Percentiles rank a stretch among this genome's conserved stretches.
phyloP scores from a whole-genome alignment of 805 yeast species.

The Isabelozyma pseudorhagii region DNA sequence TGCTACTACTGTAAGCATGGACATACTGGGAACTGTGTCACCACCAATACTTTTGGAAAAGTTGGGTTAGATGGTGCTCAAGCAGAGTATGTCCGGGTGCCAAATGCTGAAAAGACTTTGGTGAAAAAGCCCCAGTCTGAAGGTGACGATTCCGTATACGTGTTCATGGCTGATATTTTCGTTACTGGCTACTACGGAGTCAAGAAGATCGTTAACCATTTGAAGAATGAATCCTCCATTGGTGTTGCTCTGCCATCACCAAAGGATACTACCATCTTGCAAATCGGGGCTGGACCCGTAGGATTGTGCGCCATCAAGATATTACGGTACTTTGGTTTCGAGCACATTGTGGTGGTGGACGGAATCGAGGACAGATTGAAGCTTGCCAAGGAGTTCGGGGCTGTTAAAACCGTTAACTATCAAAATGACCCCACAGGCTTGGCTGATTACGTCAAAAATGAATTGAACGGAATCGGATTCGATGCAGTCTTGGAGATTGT shows the following conservation, averaged over 20 bases:
- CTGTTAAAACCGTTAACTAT: constrained; percentile 44
- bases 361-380: constrained; percentile 45
- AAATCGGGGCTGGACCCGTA: constrained; percentile 61
- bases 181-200: constrained; percentile 63
- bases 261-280: constrained; percentile 39
- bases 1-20: constrained; percentile 60
- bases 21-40: constrained; percentile 51
- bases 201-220: constrained; percentile 43
- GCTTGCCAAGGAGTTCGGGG: constrained; percentile 47
- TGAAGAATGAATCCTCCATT: constrained; percentile 22
- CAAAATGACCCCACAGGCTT: constrained; percentile 29
- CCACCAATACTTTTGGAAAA: constrained; percentile 57
- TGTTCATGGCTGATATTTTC: constrained; percentile 63
- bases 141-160: constrained; percentile 43
- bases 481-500: constrained; percentile 63
- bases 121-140: constrained; percentile 35
- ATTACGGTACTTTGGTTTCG: constrained; percentile 43
- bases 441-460: constrained; percentile 24
- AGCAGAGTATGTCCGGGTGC: constrained; percentile 60
- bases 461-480: constrained; percentile 49
- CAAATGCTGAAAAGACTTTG: constrained; percentile 52
- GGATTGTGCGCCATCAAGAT: constrained; percentile 51
- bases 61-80: constrained; percentile 58
- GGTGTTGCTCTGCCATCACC: constrained; percentile 13
- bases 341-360: constrained; percentile 46